Percentiles rank a stretch among this genome's conserved stretches.
These are phyloP conservation scores for Fraxinus excelsior DNA, from an alignment of 257 asterid species.

Conservation along the genomic window DNA sequence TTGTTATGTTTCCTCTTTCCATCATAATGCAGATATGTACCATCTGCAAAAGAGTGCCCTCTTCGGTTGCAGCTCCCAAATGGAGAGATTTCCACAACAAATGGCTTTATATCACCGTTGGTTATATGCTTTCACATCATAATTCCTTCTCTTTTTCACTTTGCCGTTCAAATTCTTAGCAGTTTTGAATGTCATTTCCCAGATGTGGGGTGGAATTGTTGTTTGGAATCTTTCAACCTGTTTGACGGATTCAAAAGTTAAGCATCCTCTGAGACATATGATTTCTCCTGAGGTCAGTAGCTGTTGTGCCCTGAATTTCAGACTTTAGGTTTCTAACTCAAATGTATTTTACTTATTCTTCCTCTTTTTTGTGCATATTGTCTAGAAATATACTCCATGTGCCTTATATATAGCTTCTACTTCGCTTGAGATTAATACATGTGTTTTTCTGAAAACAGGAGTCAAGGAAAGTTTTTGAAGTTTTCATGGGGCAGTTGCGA, in stretches of 20 bases:
- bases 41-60: conserved; percentile 91
- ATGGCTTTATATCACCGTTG: conserved; percentile 96
- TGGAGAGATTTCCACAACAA: conserved; percentile 73
- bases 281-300: conserved; percentile 71
- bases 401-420: neutral
- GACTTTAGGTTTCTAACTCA: neutral
- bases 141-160: conserved; percentile 23
- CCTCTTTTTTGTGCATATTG: neutral
- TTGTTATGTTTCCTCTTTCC: neutral
- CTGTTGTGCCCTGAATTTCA: neutral
- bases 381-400: neutral
- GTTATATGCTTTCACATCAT: conserved; percentile 33
- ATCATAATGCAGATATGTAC: conserved; percentile 56
- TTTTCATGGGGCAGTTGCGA: conserved; percentile 82
- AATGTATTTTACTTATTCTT: neutral
- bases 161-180: conserved; percentile 27
- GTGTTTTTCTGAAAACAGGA: conserved; percentile 60
- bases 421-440: conserved; percentile 22
- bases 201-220: conserved; percentile 98
- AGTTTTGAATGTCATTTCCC: conserved; percentile 31
- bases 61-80: conserved; percentile 72
- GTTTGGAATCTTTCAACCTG: conserved; percentile 90
- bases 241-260: conserved; percentile 41
- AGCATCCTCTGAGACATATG: conserved; percentile 47
- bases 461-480: conserved; percentile 61